Evolutionary conservation across 139 green algal species (phyloP), one percentile per base, ranked within the genome.

Genomic region (Micromonas commoda): DNA sequence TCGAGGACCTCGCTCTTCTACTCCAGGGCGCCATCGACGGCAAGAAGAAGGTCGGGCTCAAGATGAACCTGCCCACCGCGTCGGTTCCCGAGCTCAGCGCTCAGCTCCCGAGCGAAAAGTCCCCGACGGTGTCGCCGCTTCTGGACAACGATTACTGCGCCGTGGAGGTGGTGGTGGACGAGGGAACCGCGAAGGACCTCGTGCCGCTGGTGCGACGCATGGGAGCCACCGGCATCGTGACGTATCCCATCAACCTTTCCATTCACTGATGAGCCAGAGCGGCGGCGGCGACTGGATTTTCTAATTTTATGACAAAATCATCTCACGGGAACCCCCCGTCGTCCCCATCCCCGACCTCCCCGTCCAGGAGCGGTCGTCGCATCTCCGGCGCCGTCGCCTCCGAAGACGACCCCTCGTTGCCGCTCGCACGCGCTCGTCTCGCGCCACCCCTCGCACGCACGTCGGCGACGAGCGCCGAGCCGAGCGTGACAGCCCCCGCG

Each of bases 1-100:
- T 85, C 71, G 81, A 85, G 71, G 81, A 85, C 64, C 31, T 85
- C 21, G 77, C 76, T 0, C 32, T 82, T 29, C 77, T 85, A 64
- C 63, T 85, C 32, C 32, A 81, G 77, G 77, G 61, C 23, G 71
- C 81, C 64, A 77, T 85, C 51, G 63, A 80, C 26, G 81, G 81
- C 21, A 71, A 71, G 2, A 71, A 39, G 9, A 82, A 82, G 64
- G 77, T 85, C 1, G 81, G 81, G 26, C 71, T 85, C 3, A 85
- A 85, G 76, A 82, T 85, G 81, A 82, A 85, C 72, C 57, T 82
- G 38, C 75, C 53, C 23, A 61, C 9, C 20, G 28, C 13, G 35
- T 71, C 37, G 57, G 37, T 85, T 19, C 34, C 71, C 3, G 37
- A 80, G 75, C 60, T 86, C 33, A 74, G 33, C 2, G 51, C 54